Percentiles rank a stretch among this genome's conserved stretches.
Conservation (phyloP, 1,139 yeast species). For the Scheffersomyces segobiensis region DNA sequence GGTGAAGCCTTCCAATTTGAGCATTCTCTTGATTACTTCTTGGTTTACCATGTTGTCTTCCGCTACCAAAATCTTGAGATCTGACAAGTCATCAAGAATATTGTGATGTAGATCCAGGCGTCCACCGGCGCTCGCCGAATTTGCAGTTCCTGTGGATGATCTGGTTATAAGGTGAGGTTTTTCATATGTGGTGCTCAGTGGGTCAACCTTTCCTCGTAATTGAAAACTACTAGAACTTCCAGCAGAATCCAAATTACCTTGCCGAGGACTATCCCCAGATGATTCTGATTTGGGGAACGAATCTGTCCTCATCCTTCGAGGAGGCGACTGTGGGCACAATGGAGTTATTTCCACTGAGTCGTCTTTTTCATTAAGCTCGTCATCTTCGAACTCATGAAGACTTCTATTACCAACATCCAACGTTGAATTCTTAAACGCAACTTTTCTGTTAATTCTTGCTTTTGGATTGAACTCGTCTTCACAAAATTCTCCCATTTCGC, state of each 20-base stretch:
- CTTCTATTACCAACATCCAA: background rate
- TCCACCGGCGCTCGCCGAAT: constrained; percentile 28
- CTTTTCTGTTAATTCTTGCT: constrained; percentile 37
- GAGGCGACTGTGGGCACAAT: background rate
- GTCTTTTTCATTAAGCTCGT: constrained; percentile 11
- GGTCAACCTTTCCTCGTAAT: constrained; percentile 7
- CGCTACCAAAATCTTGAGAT: constrained; percentile 74
- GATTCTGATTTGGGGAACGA: background rate
- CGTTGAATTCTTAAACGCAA: constrained; percentile 25
- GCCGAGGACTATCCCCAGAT: background rate
- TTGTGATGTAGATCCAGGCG: constrained; percentile 19
- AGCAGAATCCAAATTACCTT: background rate
- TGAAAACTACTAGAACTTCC: background rate
- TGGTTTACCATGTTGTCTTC: constrained; percentile 93
- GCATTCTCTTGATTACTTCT: constrained; percentile 85
- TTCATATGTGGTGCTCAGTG: constrained; percentile 23
- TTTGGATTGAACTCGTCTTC: constrained; percentile 47
- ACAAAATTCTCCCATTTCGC: constrained; percentile 41
- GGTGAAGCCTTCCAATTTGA: constrained; percentile 71
- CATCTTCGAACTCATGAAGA: background rate
- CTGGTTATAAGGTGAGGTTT: constrained; percentile 49
- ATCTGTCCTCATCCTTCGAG: background rate
- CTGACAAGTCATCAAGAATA: constrained; percentile 32
- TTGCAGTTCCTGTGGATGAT: constrained; percentile 61
- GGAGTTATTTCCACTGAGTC: background rate